Evolutionary conservation across 2,329 filamentous ascomycete genomes (phyloP), one percentile per base, ranked within the genome.

Genomic region (Monilinia vaccinii-corymbosi): DNA sequence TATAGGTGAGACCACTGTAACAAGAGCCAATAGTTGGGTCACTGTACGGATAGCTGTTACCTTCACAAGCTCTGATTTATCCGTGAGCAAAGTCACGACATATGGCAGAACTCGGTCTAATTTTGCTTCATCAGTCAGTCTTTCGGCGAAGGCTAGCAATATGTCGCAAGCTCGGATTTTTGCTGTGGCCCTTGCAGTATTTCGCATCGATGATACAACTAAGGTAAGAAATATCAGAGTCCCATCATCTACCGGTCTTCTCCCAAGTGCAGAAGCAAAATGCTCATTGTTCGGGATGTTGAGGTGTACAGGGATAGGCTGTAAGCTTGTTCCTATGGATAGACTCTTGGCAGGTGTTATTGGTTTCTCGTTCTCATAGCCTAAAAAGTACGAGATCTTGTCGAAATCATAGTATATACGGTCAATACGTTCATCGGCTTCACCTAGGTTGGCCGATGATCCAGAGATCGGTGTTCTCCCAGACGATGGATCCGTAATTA

Each of bases 331-430:
- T 45, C 79, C 76, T 2, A 76, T 75, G 4, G 77, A 74, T 4
- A 77, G 71, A 28, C 74, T 70, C 32, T 68, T 66, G 23, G 69
- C 63, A 25, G 71, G 66, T 0, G 66, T 58, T 4, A 65, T 60
- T 36, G 23, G 38, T 11, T 70, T 69, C 46, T 73, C 67, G 47
- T 85, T 78, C 32, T 83, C 81, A 62, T 91, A 91, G 16, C 90
- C 92, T 1, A 99, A 80, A 61, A 96, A 95, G 71, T 95, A 96
- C 0, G 93, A 91, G 56, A 99, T 96, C 73, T 97, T 99, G 73
- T 99, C 94, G 74, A 97, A 97, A 70, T 99, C 94, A 67, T 89
- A 84, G 70, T 89, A 97, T 0, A 99, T 87, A 47, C 91, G 85
- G 68, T 97, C 91, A 69, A 99, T 97, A 46, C 94, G 84, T 66